Conservation (phyloP, 1,284 basidiomycete species). For the Ustilago lituana region DNA sequence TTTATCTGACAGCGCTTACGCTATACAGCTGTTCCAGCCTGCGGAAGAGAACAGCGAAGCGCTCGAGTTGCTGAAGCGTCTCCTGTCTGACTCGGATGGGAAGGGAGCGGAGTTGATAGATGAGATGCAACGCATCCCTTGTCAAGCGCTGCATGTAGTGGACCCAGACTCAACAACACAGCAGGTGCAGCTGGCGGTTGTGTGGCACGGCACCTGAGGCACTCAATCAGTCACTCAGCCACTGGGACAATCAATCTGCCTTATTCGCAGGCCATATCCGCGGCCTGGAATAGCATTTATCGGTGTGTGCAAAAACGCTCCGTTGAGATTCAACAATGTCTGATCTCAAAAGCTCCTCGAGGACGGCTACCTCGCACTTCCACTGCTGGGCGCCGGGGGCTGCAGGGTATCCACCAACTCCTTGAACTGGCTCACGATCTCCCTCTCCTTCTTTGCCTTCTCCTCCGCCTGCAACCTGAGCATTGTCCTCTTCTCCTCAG, state of each 20-base stretch:
- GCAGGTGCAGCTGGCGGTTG: slow-evolving; percentile 19
- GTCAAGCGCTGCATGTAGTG: slow-evolving; percentile 17
- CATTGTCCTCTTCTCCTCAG: slow-evolving; percentile 94
- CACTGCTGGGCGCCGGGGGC: too few relatives aligned
- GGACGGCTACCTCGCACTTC: too few relatives aligned
- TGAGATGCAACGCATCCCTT: slow-evolving; percentile 14
- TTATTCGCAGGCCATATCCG: too few relatives aligned
- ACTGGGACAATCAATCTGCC: too few relatives aligned
- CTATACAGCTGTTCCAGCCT: slow-evolving; percentile 22
- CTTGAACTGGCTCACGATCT: slow-evolving; percentile 69
- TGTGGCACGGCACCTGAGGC: slow-evolving; percentile 48
- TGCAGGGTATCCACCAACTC: slow-evolving; percentile 57
- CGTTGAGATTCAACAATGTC: too few relatives aligned
- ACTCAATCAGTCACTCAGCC: too few relatives aligned
- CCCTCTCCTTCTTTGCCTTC: slow-evolving; percentile 82
- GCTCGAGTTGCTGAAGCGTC: neutral
- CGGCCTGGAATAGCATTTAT: too few relatives aligned
- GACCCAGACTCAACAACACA: slow-evolving; percentile 3
- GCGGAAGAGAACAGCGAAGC: neutral
- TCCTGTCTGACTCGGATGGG: too few relatives aligned
- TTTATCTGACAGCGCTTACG: slow-evolving; percentile 5
- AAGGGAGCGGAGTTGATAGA: too few relatives aligned
- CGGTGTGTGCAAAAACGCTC: too few relatives aligned
- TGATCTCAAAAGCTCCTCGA: too few relatives aligned
- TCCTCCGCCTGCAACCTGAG: slow-evolving; percentile 93